These are phyloP conservation scores for Xylariaceae sp. DNA, from an alignment of 2,329 filamentous ascomycete species.

Conservation along the genomic window DNA sequence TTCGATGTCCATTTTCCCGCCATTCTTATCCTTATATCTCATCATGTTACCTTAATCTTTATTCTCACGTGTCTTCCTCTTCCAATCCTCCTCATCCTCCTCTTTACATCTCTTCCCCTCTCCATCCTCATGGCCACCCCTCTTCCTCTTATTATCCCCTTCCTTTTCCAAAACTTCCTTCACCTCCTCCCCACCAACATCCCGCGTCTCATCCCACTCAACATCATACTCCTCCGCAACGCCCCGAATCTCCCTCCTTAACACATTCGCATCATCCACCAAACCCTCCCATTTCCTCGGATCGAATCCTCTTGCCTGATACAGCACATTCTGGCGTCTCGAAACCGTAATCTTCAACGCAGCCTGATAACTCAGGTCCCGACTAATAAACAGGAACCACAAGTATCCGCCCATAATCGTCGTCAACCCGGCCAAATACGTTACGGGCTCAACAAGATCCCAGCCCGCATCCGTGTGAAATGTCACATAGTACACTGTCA, in stretches of 20 bases:
- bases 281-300: slow-evolving; percentile 69
- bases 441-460: slow-evolving; percentile 88
- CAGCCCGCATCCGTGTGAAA: slow-evolving; percentile 75
- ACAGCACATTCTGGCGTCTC: slow-evolving; percentile 69
- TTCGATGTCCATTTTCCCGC: slow-evolving; percentile 34
- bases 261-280: slow-evolving; percentile 71
- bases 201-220: slow-evolving; percentile 71
- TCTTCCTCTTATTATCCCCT: slow-evolving; percentile 36
- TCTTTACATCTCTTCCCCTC: slow-evolving; percentile 27
- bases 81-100: not conserved
- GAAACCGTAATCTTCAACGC: slow-evolving; percentile 85
- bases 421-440: slow-evolving; percentile 79
- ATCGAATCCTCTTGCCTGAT: slow-evolving; percentile 71
- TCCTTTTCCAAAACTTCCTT: slow-evolving; percentile 53
- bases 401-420: slow-evolving; percentile 86
- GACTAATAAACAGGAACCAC: slow-evolving; percentile 91
- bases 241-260: slow-evolving; percentile 72
- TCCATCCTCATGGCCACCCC: slow-evolving; percentile 30
- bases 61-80: not conserved
- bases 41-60: not conserved
- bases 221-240: slow-evolving; percentile 85
- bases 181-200: slow-evolving; percentile 65
- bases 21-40: slow-evolving; percentile 25
- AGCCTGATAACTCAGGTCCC: slow-evolving; percentile 79
- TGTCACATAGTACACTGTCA: slow-evolving; percentile 66